Evolutionary conservation across 1,284 basidiomycete species (phyloP), one percentile per base, ranked within the genome.

Genomic region (Phylloporus sp.): DNA sequence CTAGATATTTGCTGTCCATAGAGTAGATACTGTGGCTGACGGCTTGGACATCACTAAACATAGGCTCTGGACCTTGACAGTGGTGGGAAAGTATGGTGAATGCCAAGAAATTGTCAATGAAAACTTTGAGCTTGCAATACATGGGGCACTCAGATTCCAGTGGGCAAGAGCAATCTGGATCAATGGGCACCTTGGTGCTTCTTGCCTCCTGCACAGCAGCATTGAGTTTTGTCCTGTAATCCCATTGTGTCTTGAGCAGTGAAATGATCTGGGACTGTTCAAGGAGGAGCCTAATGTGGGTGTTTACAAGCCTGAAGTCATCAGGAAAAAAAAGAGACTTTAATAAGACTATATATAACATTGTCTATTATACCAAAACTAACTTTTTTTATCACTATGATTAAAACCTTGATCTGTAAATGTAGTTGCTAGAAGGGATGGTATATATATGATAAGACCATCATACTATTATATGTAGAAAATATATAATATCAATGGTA

Each of bases 61-160:
- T 57, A 35, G 70, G 64, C 45, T 74, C 75, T 41, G 39, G 59
- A 32, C 53, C 74, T 25, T 68, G 63, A 73, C 75, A 74, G 20
- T 70, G 64, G 29, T 74, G 73, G 10, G 75, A 74, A 37, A 74
- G 72, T 72, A 74, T 74, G 52, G 72, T 74, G 39, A 65, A 74
- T 14, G 69, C 73, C 60, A 74, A 64, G 45, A 69, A 75, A 45
- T 73, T 70, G 47, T 63, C 63, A 35, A 73, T 60, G 47, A 73
- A 75, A 8, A 27, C 37, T 7, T 74, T n/a, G n/a, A 73, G 65
- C 23, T 64, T 58, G 5, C 45, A 17, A 39, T 66, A 62, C 29
- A 67, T 52, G 3, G 67, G 60, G n/a, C 62, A 64, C 17, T 57
- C n/a, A 32, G 55, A 25, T 3, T 32, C 4, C 7, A 7, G 32